These are phyloP conservation scores for Hyaloperonospora arabidopsidis DNA, from an alignment of 352 stramenopile species.

Conservation along the genomic window DNA sequence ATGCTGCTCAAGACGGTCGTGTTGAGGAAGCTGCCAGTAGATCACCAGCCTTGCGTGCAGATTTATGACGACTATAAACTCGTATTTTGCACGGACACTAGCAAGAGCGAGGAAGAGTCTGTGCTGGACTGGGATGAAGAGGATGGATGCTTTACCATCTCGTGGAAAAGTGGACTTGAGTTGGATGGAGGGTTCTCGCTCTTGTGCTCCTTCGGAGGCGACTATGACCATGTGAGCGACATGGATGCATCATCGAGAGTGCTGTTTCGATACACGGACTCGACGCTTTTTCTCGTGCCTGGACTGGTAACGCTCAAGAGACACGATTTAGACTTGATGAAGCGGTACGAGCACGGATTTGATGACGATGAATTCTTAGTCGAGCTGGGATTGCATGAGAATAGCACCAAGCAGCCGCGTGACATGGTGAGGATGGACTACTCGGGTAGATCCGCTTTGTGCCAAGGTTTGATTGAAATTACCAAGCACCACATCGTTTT, in stretches of 20 bases:
- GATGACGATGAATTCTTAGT: constrained; percentile 75
- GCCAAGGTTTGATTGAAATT: constrained; percentile 70
- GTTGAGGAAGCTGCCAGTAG: constrained; percentile 59
- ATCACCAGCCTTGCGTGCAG: constrained; percentile 68
- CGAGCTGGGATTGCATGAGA: constrained; percentile 69
- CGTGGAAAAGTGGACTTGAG: constrained; percentile 71
- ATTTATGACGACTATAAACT: constrained; percentile 78
- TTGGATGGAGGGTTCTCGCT: constrained; percentile 79
- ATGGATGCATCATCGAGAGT: constrained; percentile 60
- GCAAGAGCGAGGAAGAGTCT: constrained; percentile 21
- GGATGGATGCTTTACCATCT: constrained; percentile 69
- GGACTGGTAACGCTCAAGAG: constrained; percentile 72
- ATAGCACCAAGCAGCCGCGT: constrained; percentile 28
- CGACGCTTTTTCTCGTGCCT: constrained; percentile 63
- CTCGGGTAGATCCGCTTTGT: constrained; percentile 56
- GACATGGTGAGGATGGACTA: constrained; percentile 51
- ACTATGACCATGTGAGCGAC: constrained; percentile 52
- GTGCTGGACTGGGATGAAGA: constrained; percentile 76
- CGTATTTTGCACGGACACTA: constrained; percentile 51
- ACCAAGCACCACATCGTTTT: constrained; percentile 72
- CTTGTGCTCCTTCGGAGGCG: constrained; percentile 75
- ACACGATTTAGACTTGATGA: constrained; percentile 71
- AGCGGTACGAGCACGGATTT: constrained; percentile 79
- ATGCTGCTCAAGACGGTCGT: constrained; percentile 76
- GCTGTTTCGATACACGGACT: constrained; percentile 72